phyloP scores from a whole-genome alignment of 805 yeast genomes.

The Metschnikowia peoriensis region DNA sequence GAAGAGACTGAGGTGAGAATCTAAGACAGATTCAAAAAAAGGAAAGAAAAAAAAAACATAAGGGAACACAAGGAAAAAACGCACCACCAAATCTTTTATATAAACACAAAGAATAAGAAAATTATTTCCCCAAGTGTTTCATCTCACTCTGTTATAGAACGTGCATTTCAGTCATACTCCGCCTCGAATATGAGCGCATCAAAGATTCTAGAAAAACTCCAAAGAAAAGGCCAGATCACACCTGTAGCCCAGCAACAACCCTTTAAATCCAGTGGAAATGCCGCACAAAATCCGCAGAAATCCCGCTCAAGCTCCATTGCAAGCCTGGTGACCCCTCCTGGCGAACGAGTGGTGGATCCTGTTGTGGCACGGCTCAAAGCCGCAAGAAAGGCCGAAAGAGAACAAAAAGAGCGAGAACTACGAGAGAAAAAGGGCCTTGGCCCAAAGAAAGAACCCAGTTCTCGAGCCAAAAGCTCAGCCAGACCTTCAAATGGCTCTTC shows the following conservation, averaged over 20 bases:
- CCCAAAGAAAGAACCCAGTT: constrained; percentile 17
- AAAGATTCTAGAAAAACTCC: constrained; percentile 30
- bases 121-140: background rate
- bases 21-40: too few relatives aligned
- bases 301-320: background rate
- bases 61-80: too few relatives aligned
- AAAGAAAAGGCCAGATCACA: constrained; percentile 21
- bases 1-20: background rate
- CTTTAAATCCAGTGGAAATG: background rate
- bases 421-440: constrained; percentile 34
- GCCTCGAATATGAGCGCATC: constrained; percentile 15
- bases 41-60: background rate
- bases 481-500: background rate
- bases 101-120: too few relatives aligned
- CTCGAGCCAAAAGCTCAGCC: constrained; percentile 4
- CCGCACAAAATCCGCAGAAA: background rate
- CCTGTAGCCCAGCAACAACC: background rate
- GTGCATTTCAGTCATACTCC: background rate
- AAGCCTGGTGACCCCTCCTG: background rate
- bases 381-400: constrained; percentile 56
- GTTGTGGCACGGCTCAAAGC: constrained; percentile 71
- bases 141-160: background rate
- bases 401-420: constrained; percentile 36
- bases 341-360: constrained; percentile 50
- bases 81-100: too few relatives aligned